Conservation (phyloP, 2,329 filamentous ascomycete species). For the Claviceps purpurea region DNA sequence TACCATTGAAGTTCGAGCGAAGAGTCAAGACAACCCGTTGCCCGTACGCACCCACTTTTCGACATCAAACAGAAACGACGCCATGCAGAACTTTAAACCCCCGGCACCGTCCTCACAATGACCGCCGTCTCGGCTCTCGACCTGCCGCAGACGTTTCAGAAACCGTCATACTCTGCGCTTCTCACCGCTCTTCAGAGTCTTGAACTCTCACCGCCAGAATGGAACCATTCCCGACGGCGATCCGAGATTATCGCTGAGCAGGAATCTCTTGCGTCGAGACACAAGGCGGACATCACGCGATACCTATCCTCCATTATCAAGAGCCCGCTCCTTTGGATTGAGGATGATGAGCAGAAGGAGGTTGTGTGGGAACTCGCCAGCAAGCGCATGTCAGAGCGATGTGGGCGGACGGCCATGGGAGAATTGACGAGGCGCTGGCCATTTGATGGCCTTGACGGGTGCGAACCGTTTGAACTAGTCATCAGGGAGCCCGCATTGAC, state of each 20-base stretch:
- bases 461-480: constrained; percentile 45
- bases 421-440: constrained; percentile 43
- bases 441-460: constrained; percentile 21
- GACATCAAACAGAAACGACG: background rate
- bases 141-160: constrained; percentile 72
- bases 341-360: constrained; percentile 52
- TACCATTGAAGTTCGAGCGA: background rate
- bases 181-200: constrained; percentile 53
- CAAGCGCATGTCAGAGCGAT: constrained; percentile 68
- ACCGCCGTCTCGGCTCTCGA: constrained; percentile 30
- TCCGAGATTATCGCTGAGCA: constrained; percentile 28
- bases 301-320: constrained; percentile 60
- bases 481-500: constrained; percentile 81
- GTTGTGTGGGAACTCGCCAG: constrained; percentile 67
- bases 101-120: background rate
- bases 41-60: background rate
- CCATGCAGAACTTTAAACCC: background rate
- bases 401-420: constrained; percentile 54
- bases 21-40: background rate
- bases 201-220: constrained; percentile 52
- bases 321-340: constrained; percentile 55
- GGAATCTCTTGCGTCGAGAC: constrained; percentile 25
- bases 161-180: constrained; percentile 52
- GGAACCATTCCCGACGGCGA: constrained; percentile 37
- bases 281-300: constrained; percentile 39